Evolutionary conservation across 441 rosid species (phyloP).

Genomic region (Syzygium syzygioides): DNA sequence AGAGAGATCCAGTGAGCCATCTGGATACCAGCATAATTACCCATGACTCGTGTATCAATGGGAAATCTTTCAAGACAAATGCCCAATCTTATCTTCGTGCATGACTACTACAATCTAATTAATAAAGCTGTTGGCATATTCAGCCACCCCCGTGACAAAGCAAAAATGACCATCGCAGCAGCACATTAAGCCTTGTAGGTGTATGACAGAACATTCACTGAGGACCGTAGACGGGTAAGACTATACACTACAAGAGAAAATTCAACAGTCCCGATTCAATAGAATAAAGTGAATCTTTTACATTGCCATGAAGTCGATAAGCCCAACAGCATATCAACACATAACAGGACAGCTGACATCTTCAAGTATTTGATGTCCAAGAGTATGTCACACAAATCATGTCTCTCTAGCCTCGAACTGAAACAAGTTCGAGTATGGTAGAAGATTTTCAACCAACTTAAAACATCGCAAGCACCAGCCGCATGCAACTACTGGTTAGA

Average conservation of each 20-base stretch:
- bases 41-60: not conserved
- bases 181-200: not conserved
- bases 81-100: not conserved
- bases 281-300: not conserved
- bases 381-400: not conserved
- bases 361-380: not conserved
- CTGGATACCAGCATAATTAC: not conserved
- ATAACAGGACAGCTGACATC: not conserved
- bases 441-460: not conserved
- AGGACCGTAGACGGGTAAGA: not conserved
- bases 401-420: not conserved
- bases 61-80: not conserved
- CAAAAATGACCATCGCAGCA: not conserved
- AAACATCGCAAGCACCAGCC: not conserved
- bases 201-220: not conserved
- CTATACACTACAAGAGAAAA: not conserved
- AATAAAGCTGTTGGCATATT: not conserved
- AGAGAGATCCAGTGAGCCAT: not conserved
- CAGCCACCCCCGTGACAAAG: not conserved
- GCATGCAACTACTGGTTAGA: not conserved
- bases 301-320: not conserved
- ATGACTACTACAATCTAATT: not conserved
- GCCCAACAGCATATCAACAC: not conserved
- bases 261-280: not conserved
- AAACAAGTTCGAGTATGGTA: not conserved